phyloP scores from a whole-genome alignment of 2,329 filamentous ascomycete genomes.

The Fusarium tupiense region DNA sequence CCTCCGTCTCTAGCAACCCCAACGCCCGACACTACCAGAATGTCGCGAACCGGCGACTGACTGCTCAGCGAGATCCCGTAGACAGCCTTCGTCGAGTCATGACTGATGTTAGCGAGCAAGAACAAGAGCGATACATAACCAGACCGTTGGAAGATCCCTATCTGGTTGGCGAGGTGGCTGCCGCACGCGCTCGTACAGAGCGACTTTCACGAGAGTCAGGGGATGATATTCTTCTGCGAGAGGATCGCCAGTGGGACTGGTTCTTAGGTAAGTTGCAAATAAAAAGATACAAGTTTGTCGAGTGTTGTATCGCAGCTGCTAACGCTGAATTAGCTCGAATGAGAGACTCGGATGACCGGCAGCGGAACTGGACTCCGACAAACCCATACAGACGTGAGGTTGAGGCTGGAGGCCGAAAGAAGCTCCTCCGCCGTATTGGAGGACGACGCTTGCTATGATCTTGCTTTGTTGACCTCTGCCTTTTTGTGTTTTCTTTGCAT shows the following conservation, averaged over 20 bases:
- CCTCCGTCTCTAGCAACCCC: conserved; percentile 64
- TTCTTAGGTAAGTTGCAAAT: conserved; percentile 60
- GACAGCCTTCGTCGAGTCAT: conserved; percentile 41
- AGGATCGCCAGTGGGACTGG: conserved; percentile 70
- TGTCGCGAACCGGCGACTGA: conserved; percentile 70
- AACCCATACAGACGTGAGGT: conserved; percentile 50
- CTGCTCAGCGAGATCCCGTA: conserved; percentile 52
- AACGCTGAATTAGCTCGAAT: conserved; percentile 57
- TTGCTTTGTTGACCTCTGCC: background rate
- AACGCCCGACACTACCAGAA: conserved; percentile 69
- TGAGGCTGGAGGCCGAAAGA: conserved; percentile 46
- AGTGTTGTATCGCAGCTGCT: conserved; percentile 7
- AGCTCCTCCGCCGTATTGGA: conserved; percentile 54
- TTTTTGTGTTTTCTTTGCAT: background rate
- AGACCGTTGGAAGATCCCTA: conserved; percentile 73
- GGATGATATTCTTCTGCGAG: conserved; percentile 63
- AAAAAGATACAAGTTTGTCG: background rate
- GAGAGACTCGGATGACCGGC: conserved; percentile 61
- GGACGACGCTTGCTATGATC: conserved; percentile 43
- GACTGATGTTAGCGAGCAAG: conserved; percentile 28
- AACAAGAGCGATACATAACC: conserved; percentile 37
- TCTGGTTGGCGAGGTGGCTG: conserved; percentile 73
- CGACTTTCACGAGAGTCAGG: conserved; percentile 66
- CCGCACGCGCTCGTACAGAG: conserved; percentile 64
- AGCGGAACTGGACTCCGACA: conserved; percentile 56